A percentile compares a stretch with the other conserved stretches of the same genome.
Conservation (phyloP, 2,329 filamentous ascomycete genomes). For the Chaetomium olivaceum region DNA sequence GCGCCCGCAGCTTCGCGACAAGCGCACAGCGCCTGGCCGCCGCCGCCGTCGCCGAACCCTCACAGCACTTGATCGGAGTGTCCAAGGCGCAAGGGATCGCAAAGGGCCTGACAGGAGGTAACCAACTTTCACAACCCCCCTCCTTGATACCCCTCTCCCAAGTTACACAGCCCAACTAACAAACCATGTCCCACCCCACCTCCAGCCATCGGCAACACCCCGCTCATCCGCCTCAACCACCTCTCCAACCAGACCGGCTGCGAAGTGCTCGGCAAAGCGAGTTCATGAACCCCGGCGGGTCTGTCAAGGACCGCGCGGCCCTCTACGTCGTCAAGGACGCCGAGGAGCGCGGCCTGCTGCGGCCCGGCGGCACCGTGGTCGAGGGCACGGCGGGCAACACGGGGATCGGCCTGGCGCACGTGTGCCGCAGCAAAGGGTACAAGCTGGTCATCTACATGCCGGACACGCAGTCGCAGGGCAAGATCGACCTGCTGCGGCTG, state of each 20-base stretch:
- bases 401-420: slow-evolving; percentile 94
- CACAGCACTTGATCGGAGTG: slow-evolving; percentile 67
- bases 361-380: slow-evolving; percentile 87
- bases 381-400: slow-evolving; percentile 98
- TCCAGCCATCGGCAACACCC: slow-evolving; percentile 93
- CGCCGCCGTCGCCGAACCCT: slow-evolving; percentile 45
- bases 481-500: slow-evolving; percentile 88
- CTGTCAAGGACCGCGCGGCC: slow-evolving; percentile 93
- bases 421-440: slow-evolving; percentile 90
- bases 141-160: not conserved
- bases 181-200: not conserved
- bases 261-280: slow-evolving; percentile 96
- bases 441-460: slow-evolving; percentile 99
- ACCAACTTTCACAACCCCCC: not conserved
- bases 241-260: slow-evolving; percentile 91
- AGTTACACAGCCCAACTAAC: not conserved
- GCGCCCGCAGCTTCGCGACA: slow-evolving; percentile 66
- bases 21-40: slow-evolving; percentile 57
- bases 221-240: slow-evolving; percentile 83
- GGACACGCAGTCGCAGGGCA: slow-evolving; percentile 96
- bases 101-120: slow-evolving; percentile 80
- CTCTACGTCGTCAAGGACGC: slow-evolving; percentile 93
- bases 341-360: slow-evolving; percentile 80
- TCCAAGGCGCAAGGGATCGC: slow-evolving; percentile 79
- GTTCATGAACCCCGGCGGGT: slow-evolving; percentile 97